These are phyloP conservation scores for Phialemoniopsis sp. DNA, from an alignment of 2,329 filamentous ascomycete genomes.

Conservation along the genomic window DNA sequence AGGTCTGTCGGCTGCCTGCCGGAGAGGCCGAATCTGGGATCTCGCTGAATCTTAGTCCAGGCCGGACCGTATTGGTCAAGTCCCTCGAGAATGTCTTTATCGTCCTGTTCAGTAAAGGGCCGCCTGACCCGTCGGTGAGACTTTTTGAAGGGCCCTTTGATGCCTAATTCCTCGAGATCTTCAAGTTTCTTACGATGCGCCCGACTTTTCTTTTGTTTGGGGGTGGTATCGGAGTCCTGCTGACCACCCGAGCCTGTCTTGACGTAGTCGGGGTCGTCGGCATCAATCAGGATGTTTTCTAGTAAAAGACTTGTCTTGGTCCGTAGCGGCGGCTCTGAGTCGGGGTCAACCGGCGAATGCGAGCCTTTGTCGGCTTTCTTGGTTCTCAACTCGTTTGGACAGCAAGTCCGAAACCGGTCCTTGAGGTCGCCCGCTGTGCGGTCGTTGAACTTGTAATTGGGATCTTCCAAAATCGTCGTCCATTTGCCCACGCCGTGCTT, in stretches of 20 bases:
- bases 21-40: slow-evolving; percentile 52
- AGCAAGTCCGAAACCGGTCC: slow-evolving; percentile 63
- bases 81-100: slow-evolving; percentile 57
- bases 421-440: slow-evolving; percentile 61
- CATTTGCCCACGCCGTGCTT: slow-evolving; percentile 62
- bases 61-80: slow-evolving; percentile 56
- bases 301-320: slow-evolving; percentile 45
- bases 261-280: slow-evolving; percentile 27
- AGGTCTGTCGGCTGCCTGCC: slow-evolving; percentile 59
- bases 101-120: slow-evolving; percentile 60
- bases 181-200: slow-evolving; percentile 38
- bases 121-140: slow-evolving; percentile 56
- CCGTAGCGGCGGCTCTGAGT: slow-evolving; percentile 25
- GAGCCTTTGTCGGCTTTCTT: slow-evolving; percentile 25
- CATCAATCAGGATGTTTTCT: slow-evolving; percentile 51
- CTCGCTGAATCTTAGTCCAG: slow-evolving; percentile 63
- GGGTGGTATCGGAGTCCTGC: slow-evolving; percentile 14
- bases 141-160: slow-evolving; percentile 58
- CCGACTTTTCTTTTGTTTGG: slow-evolving; percentile 26
- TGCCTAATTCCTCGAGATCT: slow-evolving; percentile 47
- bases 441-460: slow-evolving; percentile 55
- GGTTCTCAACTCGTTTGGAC: slow-evolving; percentile 54
- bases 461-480: slow-evolving; percentile 60
- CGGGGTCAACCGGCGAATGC: background rate
- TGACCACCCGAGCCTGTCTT: slow-evolving; percentile 4